Percentiles rank a stretch among this genome's conserved stretches.
Evolutionary conservation across 495 filamentous ascomycete genomes (phyloP).

Genomic region (Trichocladium antarcticum): DNA sequence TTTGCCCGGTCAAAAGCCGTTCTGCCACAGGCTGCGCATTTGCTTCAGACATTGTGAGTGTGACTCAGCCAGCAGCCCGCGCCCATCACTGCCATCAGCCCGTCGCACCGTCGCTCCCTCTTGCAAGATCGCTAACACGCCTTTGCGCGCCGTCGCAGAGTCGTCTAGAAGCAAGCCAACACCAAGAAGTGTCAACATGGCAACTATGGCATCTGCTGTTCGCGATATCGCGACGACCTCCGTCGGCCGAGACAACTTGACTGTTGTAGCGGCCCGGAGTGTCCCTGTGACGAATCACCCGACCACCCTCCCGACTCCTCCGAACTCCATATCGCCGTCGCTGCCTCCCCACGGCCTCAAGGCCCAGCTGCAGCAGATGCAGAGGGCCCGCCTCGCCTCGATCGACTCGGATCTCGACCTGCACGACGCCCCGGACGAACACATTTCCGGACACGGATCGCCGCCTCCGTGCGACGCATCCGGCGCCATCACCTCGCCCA

Average conservation of each 20-base stretch:
- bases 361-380: conserved; percentile 43
- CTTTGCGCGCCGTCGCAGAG: conserved; percentile 25
- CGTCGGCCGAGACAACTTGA: conserved; percentile 52
- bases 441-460: conserved; percentile 37
- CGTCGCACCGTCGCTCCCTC: conserved; percentile 17
- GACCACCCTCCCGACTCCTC: conserved; percentile 80
- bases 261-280: conserved; percentile 48
- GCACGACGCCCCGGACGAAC: conserved; percentile 56
- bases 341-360: conserved; percentile 72
- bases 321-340: conserved; percentile 88
- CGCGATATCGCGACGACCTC: conserved; percentile 59
- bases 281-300: conserved; percentile 47
- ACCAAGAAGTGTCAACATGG: conserved; percentile 41
- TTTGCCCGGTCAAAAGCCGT: conserved; percentile 27
- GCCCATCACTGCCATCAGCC: not conserved
- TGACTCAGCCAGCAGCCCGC: conserved; percentile 14
- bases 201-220: conserved; percentile 48
- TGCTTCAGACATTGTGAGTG: conserved; percentile 19
- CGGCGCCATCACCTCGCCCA: conserved; percentile 70
- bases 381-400: conserved; percentile 46
- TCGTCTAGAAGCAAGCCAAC: conserved; percentile 39
- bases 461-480: conserved; percentile 55
- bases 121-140: conserved; percentile 12
- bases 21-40: conserved; percentile 23
- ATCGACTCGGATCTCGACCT: conserved; percentile 86